Base-by-base conservation (phyloP, 331 rosid genomes). In the Quercus tomentella region DNA sequence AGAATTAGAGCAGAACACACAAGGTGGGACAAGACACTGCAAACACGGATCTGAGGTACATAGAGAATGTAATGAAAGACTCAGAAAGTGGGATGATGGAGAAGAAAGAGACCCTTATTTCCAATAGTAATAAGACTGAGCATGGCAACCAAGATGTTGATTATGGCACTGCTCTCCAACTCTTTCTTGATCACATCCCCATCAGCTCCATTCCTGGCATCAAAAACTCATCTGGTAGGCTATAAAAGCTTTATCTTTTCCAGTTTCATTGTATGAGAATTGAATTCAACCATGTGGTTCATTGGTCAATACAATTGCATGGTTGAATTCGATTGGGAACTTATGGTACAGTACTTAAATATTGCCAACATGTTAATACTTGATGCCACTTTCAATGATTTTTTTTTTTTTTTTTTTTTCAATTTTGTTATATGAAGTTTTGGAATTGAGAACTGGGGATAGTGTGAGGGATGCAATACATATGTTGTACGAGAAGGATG, bases 371-470 rank as follows among this genome's bases (percentile, higher is more conserved):
- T 67, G 18, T 37, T 65, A 30, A 52, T 67, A 52, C 77, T 67
- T 52, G 12, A 30, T 12, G 16, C 28, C 16, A 49, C 43, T 11
- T 60, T 45, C 55, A 35, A 23, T 33, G 22, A 8, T 26, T 17
- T 31, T 14, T 18, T 45, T 4, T 51, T 62, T 43, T 43, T 26
- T 26, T 33, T 31, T 60, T 74, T 28, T 54, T 16, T 26, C 25
- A 1, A 18, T 5, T 35, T 45, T 58, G 1, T 16, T 62, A 21
- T 4, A 6, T 41, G 49, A 75, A 89, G 97, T 84, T 67, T 73
- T 85, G 82, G 94, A 87, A 79, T 72, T 93, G 77, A 87, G 85
- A 79, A 78, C 85, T 41, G 94, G 87, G 68, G 89, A 82, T 66
- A 60, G 41, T 70, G 79, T 93, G 6, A 86, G 79, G 82, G 83